Evolutionary conservation across 2,329 filamentous ascomycete genomes (phyloP), one percentile per base, ranked within the genome.

Genomic region (Leptodontidium sp.): DNA sequence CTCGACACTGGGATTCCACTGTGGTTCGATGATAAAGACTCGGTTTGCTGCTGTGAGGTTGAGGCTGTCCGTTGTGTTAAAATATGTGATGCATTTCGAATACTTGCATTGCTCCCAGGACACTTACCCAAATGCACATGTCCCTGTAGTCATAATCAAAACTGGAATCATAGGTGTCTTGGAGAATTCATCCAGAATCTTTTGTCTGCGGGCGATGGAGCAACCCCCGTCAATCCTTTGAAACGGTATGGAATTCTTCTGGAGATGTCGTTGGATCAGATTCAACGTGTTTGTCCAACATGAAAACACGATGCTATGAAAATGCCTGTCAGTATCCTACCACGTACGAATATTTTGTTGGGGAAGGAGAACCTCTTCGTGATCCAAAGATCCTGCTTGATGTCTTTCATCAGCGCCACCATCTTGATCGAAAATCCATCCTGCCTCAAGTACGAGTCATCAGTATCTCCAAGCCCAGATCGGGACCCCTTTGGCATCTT

Each of bases 101-200:
- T 32, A 32, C 29, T 6, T 32, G 6, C 29, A 32, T 6, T 32
- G 29, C 29, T 32, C 6, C 29, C 29, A 32, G 7, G 38, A 40
- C 43, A 26, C 66, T 67, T 63, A 72, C 69, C 71, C 72, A 61
- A 70, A 66, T 1, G 71, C 70, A 17, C 71, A 64, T 17, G 67
- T 71, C 3, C 71, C 71, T 26, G 68, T 73, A 12, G 67, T 87
- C 84, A 87, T 87, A 17, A 88, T 80, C 0, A 87, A 62, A 15
- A 72, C 61, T 17, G 63, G 70, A 53, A 53, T 71, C 29, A 26
- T 40, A 8, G 53, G 26, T 53, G 77, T 53, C 14, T 32, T 32
- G 3, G 50, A 53, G 24, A 53, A 53, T 26, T 53, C 50, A n/a
- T 53, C 50, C 29, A 53, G 24, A 32, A 53, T 53, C 50, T 32